Percentiles rank a stretch among this genome's conserved stretches.
phyloP scores from a whole-genome alignment of 371 early-diverging fungal species.

The Rhizopus delemar region DNA sequence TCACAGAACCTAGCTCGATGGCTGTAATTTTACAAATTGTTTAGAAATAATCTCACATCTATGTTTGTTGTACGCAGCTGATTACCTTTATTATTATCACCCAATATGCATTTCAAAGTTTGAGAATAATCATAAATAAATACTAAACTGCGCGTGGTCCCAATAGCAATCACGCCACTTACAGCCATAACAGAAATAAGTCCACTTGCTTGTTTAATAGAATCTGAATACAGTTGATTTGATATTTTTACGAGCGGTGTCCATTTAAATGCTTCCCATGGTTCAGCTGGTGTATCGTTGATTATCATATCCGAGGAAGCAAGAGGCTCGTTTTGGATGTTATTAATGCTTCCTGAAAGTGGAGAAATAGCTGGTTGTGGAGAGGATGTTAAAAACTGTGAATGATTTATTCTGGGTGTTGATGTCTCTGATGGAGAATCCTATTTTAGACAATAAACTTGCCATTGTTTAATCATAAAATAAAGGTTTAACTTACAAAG shows the following conservation, averaged over 20 bases:
- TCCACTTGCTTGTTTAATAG: constrained; percentile 57
- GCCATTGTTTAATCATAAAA: not conserved
- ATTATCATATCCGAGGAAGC: not conserved
- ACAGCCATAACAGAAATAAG: constrained; percentile 63
- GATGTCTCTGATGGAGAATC: constrained; percentile 49
- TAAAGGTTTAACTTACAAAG: constrained; percentile 33
- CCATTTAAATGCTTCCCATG: constrained; percentile 79
- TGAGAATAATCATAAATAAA: constrained; percentile 74
- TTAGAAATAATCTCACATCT: not conserved
- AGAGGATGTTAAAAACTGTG: constrained; percentile 20
- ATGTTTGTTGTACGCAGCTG: too few species aligned
- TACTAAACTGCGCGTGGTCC: constrained; percentile 73
- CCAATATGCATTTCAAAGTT: constrained; percentile 63
- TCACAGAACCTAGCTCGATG: constrained; percentile 70
- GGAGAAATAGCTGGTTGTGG: constrained; percentile 15
- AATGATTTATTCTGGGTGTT: constrained; percentile 25
- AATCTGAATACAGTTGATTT: constrained; percentile 65
- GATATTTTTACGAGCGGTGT: constrained; percentile 68
- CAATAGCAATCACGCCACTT: constrained; percentile 69
- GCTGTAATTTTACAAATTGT: constrained; percentile 31
- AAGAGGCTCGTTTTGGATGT: not conserved
- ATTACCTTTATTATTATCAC: constrained; percentile 55
- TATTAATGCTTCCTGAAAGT: constrained; percentile 4
- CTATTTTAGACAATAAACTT: constrained; percentile 17
- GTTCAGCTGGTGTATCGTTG: constrained; percentile 33